Evolutionary conservation across 2,329 filamentous ascomycete genomes (phyloP), one percentile per base, ranked within the genome.

Genomic region (Bipolaris gigantea): DNA sequence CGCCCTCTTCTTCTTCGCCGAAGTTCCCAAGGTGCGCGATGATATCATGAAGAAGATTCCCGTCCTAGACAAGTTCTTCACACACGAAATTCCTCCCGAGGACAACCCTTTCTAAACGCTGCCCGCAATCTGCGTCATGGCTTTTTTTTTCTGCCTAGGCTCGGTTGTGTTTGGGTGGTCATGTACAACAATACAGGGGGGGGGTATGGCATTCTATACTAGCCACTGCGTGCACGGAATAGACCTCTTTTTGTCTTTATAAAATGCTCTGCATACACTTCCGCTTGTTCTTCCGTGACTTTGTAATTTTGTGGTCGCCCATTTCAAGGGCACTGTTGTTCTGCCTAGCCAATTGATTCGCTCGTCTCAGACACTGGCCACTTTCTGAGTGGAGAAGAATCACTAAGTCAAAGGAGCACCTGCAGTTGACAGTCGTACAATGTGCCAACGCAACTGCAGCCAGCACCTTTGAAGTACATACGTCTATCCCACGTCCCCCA

Each of bases 1-100:
- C 73, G 83, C 81, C 34, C 70, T 87, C 63, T 86, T 84, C 77
- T 85, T 87, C 79, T 83, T 87, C 75, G 81, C 83, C 64, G 84
- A 85, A 64, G 79, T 87, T 23, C 85, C 85, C 55, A 81, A 79
- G 67, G 83, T 88, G 41, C 78, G 83, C 69, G 79, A 81, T 64
- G 85, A 87, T 69, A 84, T 87, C 62, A 77, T 85, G 71, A 78
- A 81, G 74, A 82, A 85, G 75, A 66, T 86, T 23, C 85, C 85
- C 6, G 71, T 85, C 61, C 75, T 87, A 46, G 81, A 82, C 59
- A 70, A 73, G 50, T 84, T 83, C 75, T 86, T 81, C 71, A 75
- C 81, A 66, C 75, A 79, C 58, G 80, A 83, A 72, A 76, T 87
- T 62, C 74, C 84, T 57, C 81, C 84, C 18, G 84, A 86, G 79